Conservation (phyloP, 129 eudicot species). For the Flaveria robusta region DNA sequence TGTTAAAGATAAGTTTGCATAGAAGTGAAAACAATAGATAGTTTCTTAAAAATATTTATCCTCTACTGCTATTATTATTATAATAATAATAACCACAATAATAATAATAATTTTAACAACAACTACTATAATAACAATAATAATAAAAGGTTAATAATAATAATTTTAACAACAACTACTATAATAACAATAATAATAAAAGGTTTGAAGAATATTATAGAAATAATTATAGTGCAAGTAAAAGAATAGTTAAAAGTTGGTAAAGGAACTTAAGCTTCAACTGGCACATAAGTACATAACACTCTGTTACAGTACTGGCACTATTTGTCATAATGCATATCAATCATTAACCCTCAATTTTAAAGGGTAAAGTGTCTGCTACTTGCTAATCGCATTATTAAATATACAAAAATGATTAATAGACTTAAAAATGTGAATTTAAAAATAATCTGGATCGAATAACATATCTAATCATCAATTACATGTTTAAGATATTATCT, state of each 20-base stretch:
- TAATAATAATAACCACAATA: neutral
- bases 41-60: no score
- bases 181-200: neutral
- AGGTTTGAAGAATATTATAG: neutral
- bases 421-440: neutral
- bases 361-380: conserved; percentile 14
- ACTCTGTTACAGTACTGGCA: conserved; percentile 20
- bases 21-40: no score
- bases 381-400: conserved; percentile 3
- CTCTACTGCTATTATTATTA: neutral
- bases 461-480: neutral
- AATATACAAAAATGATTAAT: neutral
- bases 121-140: neutral
- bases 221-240: neutral
- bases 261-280: conserved; percentile 16
- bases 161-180: neutral
- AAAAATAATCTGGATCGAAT: neutral
- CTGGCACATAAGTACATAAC: conserved; percentile 16
- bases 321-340: conserved; percentile 24
- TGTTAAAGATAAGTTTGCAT: neutral
- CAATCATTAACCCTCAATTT: conserved; percentile 26
- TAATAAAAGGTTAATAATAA: no score
- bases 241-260: conserved; percentile 6
- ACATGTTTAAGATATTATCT: neutral
- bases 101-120: neutral